These are phyloP conservation scores for Geotrichum carabidarum DNA, from an alignment of 1,139 yeast genomes.

Conservation along the genomic window DNA sequence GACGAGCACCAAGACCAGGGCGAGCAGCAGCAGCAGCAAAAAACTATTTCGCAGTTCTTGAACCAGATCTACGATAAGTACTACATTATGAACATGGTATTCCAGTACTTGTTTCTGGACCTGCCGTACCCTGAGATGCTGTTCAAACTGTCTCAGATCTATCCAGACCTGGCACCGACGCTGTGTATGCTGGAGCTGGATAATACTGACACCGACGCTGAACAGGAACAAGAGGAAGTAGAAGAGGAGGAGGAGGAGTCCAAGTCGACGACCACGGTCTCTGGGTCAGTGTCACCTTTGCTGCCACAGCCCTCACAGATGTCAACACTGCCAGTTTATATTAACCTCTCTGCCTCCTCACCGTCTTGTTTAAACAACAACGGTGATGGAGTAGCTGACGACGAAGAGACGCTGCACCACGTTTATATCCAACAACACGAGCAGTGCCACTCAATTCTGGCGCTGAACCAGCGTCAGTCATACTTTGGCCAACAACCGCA, in stretches of 20 bases:
- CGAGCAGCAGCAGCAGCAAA: background rate
- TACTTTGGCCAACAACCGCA: no score
- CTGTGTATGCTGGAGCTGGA: background rate
- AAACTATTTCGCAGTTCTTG: slow-evolving; percentile 10
- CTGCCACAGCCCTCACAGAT: no score
- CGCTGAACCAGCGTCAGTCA: no score
- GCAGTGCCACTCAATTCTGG: no score
- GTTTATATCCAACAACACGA: no score
- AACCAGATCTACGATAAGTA: slow-evolving; percentile 15
- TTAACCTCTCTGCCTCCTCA: no score
- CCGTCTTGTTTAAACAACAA: no score
- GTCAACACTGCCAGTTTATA: no score
- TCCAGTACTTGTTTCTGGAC: background rate
- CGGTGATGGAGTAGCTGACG: no score
- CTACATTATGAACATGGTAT: slow-evolving; percentile 5
- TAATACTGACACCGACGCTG: background rate
- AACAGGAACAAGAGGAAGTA: background rate
- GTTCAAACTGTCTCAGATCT: background rate
- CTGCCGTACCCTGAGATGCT: background rate
- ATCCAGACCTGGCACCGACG: background rate
- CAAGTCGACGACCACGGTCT: no score
- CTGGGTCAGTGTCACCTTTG: no score
- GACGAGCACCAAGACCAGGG: background rate
- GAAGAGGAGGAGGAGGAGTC: background rate
- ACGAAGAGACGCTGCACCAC: no score